Evolutionary conservation across 2,329 filamentous ascomycete genomes (phyloP).

Genomic region (Waltergamsia citrina): DNA sequence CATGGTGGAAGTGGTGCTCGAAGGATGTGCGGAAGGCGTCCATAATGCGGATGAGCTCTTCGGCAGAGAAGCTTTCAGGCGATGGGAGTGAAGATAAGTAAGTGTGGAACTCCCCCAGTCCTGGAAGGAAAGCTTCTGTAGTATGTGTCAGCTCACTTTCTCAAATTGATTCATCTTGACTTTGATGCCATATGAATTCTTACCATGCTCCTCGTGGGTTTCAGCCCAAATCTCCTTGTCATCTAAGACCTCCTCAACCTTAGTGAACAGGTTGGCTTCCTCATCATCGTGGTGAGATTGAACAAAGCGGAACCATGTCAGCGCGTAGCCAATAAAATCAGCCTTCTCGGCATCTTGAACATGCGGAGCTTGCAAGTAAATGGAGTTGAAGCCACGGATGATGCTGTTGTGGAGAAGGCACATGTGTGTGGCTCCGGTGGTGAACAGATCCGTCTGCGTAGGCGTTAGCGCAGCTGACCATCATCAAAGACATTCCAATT

Average conservation of each 20-base stretch:
- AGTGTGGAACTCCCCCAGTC: constrained; percentile 38
- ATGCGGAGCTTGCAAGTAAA: constrained; percentile 48
- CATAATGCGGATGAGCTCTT: constrained; percentile 39
- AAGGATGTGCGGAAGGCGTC: constrained; percentile 38
- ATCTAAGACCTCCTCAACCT: constrained; percentile 39
- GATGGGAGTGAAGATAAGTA: constrained; percentile 36
- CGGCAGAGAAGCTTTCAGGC: constrained; percentile 30
- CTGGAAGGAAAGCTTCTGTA: constrained; percentile 38
- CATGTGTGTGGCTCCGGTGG: constrained; percentile 51
- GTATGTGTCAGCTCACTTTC: no score
- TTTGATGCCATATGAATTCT: constrained; percentile 3
- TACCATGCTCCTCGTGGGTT: constrained; percentile 47
- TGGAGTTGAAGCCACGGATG: constrained; percentile 54
- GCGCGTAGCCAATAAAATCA: constrained; percentile 48
- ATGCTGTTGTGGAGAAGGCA: constrained; percentile 52
- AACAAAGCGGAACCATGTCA: constrained; percentile 50
- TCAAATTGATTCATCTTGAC: constrained; percentile 15
- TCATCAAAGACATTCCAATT: neutral
- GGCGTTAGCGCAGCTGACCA: neutral
- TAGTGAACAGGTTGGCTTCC: constrained; percentile 44
- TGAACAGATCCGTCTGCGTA: constrained; percentile 45
- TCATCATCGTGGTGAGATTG: constrained; percentile 53
- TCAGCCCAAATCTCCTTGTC: constrained; percentile 40
- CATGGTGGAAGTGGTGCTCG: constrained; percentile 44
- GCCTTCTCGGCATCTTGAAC: constrained; percentile 39